Base-by-base conservation (phyloP, 83 land plant species). In the Diphasiastrum complanatum region DNA sequence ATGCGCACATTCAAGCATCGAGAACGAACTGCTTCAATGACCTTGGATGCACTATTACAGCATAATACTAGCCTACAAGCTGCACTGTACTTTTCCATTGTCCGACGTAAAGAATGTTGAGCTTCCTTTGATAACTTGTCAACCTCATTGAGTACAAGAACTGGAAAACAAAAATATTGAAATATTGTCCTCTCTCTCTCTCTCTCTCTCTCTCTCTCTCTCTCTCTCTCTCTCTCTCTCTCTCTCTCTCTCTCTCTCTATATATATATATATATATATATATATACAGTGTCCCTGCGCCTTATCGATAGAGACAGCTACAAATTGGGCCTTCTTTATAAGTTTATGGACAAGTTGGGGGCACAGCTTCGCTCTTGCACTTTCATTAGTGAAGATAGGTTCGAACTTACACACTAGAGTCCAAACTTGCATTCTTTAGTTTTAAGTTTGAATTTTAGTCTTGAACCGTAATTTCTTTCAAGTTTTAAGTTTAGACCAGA, bases 111-210 rank as follows among this genome's bases (percentile, higher is more conserved):
- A 36, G 99, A 89, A 72, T 93, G 99, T 45, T 93, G 99, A 24
- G 99, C 99, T 71, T 93, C 99, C 62, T 82, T 85, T 49, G 99
- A 93, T 6, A 93, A 86, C 55, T 80, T 89, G 72, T 93, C 99
- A 61, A 93, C 97, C 68, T 93, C 99, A 54, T 93, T 93, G 29
- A 93, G 81, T 35, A 93, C 96, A 26, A 93, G 52, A n/a, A 93
- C 99, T 93, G 88, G 35, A 20, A 66, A 8, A 18, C 27, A 32
- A 47, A 47, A 47, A 27, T n/a, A 55, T 5, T 6, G n/a, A 10
- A 5, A 16, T 32, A 30, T 33, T 19, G 16, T 33, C 2, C 41
- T 33, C 47, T 24, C 37, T 26, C 2, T 33, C 41, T 33, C 24
- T 5, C 61, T 33, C 41, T 33, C 61, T 19, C n/a, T 10, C 8